Evolutionary conservation across 805 yeast genomes (phyloP), one percentile per base, ranked within the genome.

Genomic region (Helenozyma rhizophorensis): DNA sequence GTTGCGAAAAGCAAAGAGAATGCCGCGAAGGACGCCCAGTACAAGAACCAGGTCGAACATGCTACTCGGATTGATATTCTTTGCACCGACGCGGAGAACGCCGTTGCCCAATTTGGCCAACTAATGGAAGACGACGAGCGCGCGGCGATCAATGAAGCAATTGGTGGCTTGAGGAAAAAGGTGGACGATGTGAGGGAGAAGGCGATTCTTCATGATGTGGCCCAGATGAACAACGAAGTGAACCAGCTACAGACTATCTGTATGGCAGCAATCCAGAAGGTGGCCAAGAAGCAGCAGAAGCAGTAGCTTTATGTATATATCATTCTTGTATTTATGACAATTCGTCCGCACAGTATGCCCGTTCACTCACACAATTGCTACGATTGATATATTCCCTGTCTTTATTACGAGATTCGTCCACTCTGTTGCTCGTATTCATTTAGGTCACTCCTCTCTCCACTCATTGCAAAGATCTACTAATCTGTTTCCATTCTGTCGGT

Each of bases 51-150:
- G 36, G 70, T 80, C 40, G 88, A 83, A 53, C 79, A 76, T 51
- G 86, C 90, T 24, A 81, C 83, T 54, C 73, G 80, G 53, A 84
- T 87, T 16, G 94, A 83, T 45, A 78, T 82, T 49, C 70, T 82
- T 32, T 76, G 87, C 47, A 80, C 83, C 51, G 98, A 93, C 60
- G 87, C 95, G 32, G 96, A 88, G 60, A 73, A 74, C 61, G 90
- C 96, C 8, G 66, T 93, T 42, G 68, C 68, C 45, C 95, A 85
- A 63, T 87, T 83, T 53, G 70, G 72, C 7, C 57, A 60, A 6
- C 39, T 59, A 7, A 69, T 77, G 70, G 62, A 57, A 4, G 41
- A 54, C 6, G 76, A 65, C 40, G 87, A 80, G 48, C 73, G 68
- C 53, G 37, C 41, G 1, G 34, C 23, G 6, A 59, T 66, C 10